Evolutionary conservation across 2,329 filamentous ascomycete species (phyloP).

Genomic region (Colletotrichum tropicale): DNA sequence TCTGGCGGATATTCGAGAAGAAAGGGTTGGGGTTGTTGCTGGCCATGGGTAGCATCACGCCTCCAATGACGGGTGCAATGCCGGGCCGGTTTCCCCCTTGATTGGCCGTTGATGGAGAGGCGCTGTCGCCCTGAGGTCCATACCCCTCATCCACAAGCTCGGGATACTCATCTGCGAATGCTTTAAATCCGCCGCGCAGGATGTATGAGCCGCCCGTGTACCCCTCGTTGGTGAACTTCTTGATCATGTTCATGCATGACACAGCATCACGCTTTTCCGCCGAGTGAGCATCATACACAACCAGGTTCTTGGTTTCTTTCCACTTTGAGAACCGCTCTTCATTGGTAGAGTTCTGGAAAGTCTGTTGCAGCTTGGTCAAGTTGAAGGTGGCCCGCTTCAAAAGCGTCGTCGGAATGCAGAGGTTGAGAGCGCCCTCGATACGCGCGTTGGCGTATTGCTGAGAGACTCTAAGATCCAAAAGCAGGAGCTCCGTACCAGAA

Average conservation of each 20-base stretch:
- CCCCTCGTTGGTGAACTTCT: slow-evolving; percentile 88
- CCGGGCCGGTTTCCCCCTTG: slow-evolving; percentile 49
- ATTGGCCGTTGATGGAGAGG: slow-evolving; percentile 48
- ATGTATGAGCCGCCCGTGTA: slow-evolving; percentile 78
- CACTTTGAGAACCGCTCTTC: slow-evolving; percentile 78
- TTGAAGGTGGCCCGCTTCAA: slow-evolving; percentile 92
- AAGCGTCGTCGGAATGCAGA: slow-evolving; percentile 94
- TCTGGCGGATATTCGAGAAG: slow-evolving; percentile 95
- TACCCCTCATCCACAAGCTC: slow-evolving; percentile 61
- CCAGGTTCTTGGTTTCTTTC: slow-evolving; percentile 74
- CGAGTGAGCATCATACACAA: slow-evolving; percentile 86
- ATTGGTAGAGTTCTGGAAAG: slow-evolving; percentile 76
- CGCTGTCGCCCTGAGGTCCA: slow-evolving; percentile 31
- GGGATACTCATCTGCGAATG: slow-evolving; percentile 73
- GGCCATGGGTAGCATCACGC: slow-evolving; percentile 78
- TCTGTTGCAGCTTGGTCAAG: slow-evolving; percentile 84
- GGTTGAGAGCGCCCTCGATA: slow-evolving; percentile 81
- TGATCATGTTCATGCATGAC: slow-evolving; percentile 84
- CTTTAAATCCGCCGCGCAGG: slow-evolving; percentile 80
- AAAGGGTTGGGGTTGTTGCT: slow-evolving; percentile 82
- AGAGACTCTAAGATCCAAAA: slow-evolving; percentile 86
- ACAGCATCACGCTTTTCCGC: slow-evolving; percentile 79
- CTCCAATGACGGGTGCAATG: slow-evolving; percentile 82
- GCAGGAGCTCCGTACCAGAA: slow-evolving; percentile 54
- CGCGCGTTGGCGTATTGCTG: slow-evolving; percentile 80